Evolutionary conservation across 2,329 filamentous ascomycete genomes (phyloP), one percentile per base, ranked within the genome.

Genomic region (Colletotrichum eleusines): DNA sequence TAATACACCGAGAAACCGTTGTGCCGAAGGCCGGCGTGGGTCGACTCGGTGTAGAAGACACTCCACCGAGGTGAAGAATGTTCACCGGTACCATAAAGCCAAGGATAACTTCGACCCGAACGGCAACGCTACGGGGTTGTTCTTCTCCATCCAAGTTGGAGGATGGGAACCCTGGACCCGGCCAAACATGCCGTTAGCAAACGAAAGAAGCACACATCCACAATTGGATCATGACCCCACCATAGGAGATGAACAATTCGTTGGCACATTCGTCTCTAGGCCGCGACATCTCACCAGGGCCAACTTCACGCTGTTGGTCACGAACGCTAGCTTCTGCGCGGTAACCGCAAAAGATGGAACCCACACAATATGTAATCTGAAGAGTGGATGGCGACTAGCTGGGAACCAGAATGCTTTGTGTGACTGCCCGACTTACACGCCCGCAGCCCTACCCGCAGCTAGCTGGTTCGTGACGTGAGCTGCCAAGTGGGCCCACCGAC

Each of bases 401-500:
- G 31, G 40, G 44, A 16, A 42, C 18, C 57, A 67, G 23, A 50
- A 62, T 40, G 50, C 35, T 71, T 40, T 50, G 44, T 23, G 44
- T 35, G 58, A 51, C 28, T 53, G 53, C 40, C 63, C 44, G 38
- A 71, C 50, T 67, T 67, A 71, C 51, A 71, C 68, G 63, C 63
- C 57, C 58, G 55, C 54, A 54, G 53, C 54, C 44, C 38, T 48
- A 53, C 28, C 60, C 38, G 53, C 66, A 31, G 46, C 57, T 31
- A 44, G 20, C 18, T 67, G 57, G 18, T 44, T 67, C 35, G 20
- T 50, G 58, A 58, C 44, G 51, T 51, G 58, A 48, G 63, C 51
- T 63, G 68, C 57, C 58, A 63, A 63, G 57, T 40, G 38, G 62
- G 63, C 68, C 63, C 68, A 67, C 68, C 26, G 42, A 38, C 31